Conservation (phyloP, 768 basidiomycete species). For the Mrakia blollopis region DNA sequence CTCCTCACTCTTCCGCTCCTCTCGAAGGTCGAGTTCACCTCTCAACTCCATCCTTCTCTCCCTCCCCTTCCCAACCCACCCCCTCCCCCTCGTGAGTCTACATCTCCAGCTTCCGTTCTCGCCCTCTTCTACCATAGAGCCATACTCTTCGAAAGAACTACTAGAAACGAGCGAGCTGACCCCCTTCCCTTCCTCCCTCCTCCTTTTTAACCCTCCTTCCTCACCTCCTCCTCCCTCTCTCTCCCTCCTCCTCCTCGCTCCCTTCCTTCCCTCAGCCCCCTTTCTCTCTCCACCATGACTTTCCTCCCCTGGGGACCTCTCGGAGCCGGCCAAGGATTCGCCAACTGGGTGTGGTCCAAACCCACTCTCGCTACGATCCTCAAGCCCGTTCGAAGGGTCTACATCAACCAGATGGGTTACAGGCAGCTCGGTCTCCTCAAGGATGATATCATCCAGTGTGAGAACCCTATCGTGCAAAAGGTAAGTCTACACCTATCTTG, state of each 20-base stretch:
- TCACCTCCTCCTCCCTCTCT: not conserved
- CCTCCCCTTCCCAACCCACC: not conserved
- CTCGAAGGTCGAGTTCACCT: not conserved
- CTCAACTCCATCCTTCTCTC: not conserved
- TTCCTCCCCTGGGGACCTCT: slow-evolving; percentile 21
- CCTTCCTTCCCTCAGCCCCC: not conserved
- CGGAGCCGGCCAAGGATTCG: slow-evolving; percentile 6
- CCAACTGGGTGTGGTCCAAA: not conserved
- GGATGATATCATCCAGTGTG: slow-evolving; percentile 88
- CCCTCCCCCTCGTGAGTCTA: slow-evolving; percentile 4
- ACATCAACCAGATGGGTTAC: slow-evolving; percentile 74
- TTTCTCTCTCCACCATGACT: not conserved
- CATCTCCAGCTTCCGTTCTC: not conserved
- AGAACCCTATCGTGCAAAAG: slow-evolving; percentile 69
- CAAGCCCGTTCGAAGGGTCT: slow-evolving; percentile 76
- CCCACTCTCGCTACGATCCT: slow-evolving; percentile 41
- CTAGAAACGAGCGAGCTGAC: not conserved
- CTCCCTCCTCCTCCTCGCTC: not conserved
- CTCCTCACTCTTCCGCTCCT: not conserved
- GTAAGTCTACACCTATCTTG: slow-evolving; percentile 47
- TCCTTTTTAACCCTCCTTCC: not conserved
- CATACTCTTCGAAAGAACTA: not conserved
- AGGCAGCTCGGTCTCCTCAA: slow-evolving; percentile 82
- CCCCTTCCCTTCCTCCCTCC: not conserved
- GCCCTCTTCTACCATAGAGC: not conserved